Percentiles rank a stretch among this genome's conserved stretches.
phyloP scores from a whole-genome alignment of 179 eudicot genomes.

The Vitellaria paradoxa region DNA sequence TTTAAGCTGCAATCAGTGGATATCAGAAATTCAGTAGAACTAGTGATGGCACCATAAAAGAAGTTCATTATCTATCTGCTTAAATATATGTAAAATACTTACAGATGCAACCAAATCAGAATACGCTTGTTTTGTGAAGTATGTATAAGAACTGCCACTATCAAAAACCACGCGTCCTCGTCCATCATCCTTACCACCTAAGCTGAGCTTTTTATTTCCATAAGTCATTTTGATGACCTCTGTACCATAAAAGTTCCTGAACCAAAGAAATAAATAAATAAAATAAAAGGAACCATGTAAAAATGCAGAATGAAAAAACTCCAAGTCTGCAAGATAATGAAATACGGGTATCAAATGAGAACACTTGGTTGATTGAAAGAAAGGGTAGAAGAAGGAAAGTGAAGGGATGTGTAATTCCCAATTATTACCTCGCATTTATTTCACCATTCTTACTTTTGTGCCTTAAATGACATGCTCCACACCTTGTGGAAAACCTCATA shows the following conservation, averaged over 20 bases:
- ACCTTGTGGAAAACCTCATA: too few species aligned
- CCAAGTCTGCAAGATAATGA: neutral
- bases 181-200: conserved; percentile 23
- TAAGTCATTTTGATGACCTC: conserved; percentile 35
- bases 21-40: neutral
- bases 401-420: neutral
- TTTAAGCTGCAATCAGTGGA: conserved; percentile 32
- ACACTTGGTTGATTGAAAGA: neutral
- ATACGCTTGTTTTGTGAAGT: conserved; percentile 47
- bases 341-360: neutral
- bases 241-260: conserved; percentile 46
- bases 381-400: neutral
- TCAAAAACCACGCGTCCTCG: conserved; percentile 40
- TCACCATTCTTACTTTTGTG: too few species aligned
- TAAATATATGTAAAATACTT: conserved; percentile 19
- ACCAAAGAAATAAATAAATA: neutral
- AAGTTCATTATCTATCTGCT: neutral
- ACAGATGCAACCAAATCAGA: conserved; percentile 38
- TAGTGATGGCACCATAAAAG: neutral
- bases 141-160: conserved; percentile 62
- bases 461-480: too few species aligned
- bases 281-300: neutral
- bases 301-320: neutral
- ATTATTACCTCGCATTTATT: too few species aligned
- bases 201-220: conserved; percentile 34